Percentiles rank a stretch among this genome's conserved stretches.
phyloP scores from a whole-genome alignment of 192 early-diverging fungal species.

The Coemansia sp. region DNA sequence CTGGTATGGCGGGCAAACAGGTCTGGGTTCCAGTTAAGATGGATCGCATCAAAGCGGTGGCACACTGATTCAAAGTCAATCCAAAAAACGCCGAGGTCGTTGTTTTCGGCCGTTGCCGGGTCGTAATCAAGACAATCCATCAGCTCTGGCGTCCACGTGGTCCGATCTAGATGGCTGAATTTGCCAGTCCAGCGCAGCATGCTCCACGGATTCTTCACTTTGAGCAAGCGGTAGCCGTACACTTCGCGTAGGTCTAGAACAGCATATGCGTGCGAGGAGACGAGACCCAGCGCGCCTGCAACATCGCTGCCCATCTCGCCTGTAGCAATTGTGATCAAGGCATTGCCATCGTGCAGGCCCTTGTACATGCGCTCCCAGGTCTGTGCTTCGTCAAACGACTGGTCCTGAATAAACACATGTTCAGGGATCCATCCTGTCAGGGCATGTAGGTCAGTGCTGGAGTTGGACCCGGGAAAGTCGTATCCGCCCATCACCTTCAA shows the following conservation, averaged over 20 bases:
- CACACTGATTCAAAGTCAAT: constrained; percentile 84
- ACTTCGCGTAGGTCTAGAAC: constrained; percentile 68
- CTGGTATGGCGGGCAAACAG: constrained; percentile 67
- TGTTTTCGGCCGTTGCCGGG: constrained; percentile 59
- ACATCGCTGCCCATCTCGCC: constrained; percentile 69
- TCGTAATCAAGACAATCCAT: constrained; percentile 71
- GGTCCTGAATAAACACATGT: constrained; percentile 77
- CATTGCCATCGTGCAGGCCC: constrained; percentile 70
- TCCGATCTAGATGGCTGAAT: constrained; percentile 64
- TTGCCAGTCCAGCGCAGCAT: constrained; percentile 82
- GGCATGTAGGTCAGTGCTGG: constrained; percentile 86
- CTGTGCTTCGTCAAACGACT: constrained; percentile 60
- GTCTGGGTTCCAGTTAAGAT: constrained; percentile 88
- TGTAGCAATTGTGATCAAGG: constrained; percentile 81
- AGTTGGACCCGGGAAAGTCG: constrained; percentile 92
- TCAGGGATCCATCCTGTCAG: constrained; percentile 96
- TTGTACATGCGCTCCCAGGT: constrained; percentile 74
- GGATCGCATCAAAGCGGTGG: constrained; percentile 77
- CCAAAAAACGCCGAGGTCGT: constrained; percentile 87
- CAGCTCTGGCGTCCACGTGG: constrained; percentile 71
- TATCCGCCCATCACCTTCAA: constrained; percentile 96
- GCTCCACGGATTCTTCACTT: constrained; percentile 95
- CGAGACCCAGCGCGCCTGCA: constrained; percentile 70
- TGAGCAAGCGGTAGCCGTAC: constrained; percentile 64
- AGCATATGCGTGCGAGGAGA: constrained; percentile 90